Base-by-base conservation (phyloP, 2,329 filamentous ascomycete species). In the Domatiomyces catenatus region DNA sequence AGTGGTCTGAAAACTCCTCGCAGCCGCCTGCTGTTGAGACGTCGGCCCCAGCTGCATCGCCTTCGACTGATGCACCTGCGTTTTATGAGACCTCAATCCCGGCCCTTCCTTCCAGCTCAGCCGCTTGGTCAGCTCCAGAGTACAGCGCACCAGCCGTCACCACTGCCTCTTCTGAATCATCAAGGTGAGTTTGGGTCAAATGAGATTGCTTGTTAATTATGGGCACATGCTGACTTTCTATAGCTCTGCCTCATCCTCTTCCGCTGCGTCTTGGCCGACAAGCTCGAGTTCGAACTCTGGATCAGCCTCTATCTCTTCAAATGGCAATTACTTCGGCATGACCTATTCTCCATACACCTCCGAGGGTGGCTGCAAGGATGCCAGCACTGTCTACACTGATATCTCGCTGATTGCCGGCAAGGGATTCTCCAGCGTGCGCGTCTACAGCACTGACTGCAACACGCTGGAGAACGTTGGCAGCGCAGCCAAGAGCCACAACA, bases 361-460 rank as follows among this genome's bases (percentile, higher is more conserved):
- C 54, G 58, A 63, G 49, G 69, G 70, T 48, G 61, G 69, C 47
- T 90, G 86, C 81, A 86, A 85, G 79, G 62, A 64, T 53, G 68
- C 74, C 54, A 55, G 56, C n/a, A 66, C 75, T 46, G 78, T 90
- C 52, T 64, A 72, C 54, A 50, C 60, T 20, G 83, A 89, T 58
- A 74, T 90, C 58, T 65, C 67, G 42, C 59, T 67, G 53, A 83
- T 90, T 63, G 76, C 80, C 62, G 47, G 60, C 49, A 76, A 77
- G 57, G 84, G 84, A 53, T 87, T 89, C 77, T 69, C 69, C 56
- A 72, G 76, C 47, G 67, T 90, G 65, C 89, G 90, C 67, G 74
- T 92, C 65, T 96, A 96, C 80, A 86, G 83, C 57, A 89, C 88
- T 59, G 89, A 95, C 77, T 96, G 90, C 76, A 75, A 77, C 69